Conservation (phyloP, 495 filamentous ascomycete species). For the Xylaria bambusicola region DNA sequence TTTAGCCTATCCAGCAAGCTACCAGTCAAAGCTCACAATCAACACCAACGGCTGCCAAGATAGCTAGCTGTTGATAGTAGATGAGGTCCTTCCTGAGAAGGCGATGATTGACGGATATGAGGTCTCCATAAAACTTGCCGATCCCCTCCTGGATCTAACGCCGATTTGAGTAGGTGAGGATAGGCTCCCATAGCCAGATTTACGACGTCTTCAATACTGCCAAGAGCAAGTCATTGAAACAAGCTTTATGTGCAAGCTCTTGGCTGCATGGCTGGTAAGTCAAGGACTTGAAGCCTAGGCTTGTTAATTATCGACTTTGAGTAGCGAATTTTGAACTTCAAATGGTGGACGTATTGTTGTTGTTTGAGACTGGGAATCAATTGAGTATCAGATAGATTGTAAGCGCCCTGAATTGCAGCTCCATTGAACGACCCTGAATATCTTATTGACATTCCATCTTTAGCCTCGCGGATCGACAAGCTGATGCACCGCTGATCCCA, state of each 20-base stretch:
- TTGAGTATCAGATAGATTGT: not conserved
- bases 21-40: too few relatives aligned
- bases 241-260: not conserved
- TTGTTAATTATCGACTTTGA: not conserved
- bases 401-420: not conserved
- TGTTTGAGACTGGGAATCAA: too few relatives aligned
- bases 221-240: not conserved
- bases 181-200: not conserved
- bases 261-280: not conserved
- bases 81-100: conserved; percentile 9
- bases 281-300: not conserved
- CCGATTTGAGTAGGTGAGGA: not conserved
- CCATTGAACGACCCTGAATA: not conserved
- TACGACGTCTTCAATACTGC: not conserved
- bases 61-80: too few relatives aligned
- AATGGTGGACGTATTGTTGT: too few relatives aligned
- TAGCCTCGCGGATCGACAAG: conserved; percentile 9
- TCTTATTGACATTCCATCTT: conserved; percentile 8
- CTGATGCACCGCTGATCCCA: not conserved
- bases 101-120: not conserved
- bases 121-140: conserved; percentile 4
- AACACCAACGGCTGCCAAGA: too few relatives aligned
- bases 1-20: too few relatives aligned
- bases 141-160: not conserved
- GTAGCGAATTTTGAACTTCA: too few relatives aligned